Evolutionary conservation across 805 yeast genomes (phyloP).

Genomic region (Pichia pseudocactophila): DNA sequence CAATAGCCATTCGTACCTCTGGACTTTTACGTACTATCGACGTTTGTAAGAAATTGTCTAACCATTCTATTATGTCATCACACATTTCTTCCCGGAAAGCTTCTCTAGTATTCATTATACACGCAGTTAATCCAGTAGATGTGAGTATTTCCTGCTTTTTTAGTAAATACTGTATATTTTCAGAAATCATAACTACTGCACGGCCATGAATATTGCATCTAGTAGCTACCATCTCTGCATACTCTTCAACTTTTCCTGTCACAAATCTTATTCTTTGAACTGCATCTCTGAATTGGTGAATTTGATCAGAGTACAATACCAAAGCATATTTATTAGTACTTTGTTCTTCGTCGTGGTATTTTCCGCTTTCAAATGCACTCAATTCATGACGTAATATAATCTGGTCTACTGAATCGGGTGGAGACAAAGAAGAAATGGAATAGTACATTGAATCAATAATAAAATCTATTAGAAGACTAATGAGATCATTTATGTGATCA

Average conservation of each 20-base stretch:
- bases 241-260: constrained; percentile 53
- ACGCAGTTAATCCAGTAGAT: constrained; percentile 55
- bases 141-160: constrained; percentile 48
- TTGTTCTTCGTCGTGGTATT: constrained; percentile 37
- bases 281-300: constrained; percentile 68
- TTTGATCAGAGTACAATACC: constrained; percentile 69
- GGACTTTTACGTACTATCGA: constrained; percentile 42
- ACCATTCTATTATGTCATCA: constrained; percentile 61
- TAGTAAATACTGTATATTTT: constrained; percentile 39
- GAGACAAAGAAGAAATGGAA: constrained; percentile 32
- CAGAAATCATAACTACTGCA: constrained; percentile 56
- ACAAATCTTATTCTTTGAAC: constrained; percentile 54
- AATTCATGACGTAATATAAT: constrained; percentile 20
- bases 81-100: constrained; percentile 75
- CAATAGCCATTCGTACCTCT: constrained; percentile 40
- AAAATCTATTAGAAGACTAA: constrained; percentile 46
- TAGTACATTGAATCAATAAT: constrained; percentile 52
- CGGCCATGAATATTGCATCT: constrained; percentile 57
- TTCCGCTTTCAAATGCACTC: constrained; percentile 24
- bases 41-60: constrained; percentile 47
- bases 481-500: constrained; percentile 30
- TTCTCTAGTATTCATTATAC: constrained; percentile 61
- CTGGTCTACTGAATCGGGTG: constrained; percentile 18
- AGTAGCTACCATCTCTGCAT: constrained; percentile 64
- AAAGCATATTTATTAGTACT: constrained; percentile 45